Conservation (phyloP, 306 rosid species). For the Trichosanthes truncata region DNA sequence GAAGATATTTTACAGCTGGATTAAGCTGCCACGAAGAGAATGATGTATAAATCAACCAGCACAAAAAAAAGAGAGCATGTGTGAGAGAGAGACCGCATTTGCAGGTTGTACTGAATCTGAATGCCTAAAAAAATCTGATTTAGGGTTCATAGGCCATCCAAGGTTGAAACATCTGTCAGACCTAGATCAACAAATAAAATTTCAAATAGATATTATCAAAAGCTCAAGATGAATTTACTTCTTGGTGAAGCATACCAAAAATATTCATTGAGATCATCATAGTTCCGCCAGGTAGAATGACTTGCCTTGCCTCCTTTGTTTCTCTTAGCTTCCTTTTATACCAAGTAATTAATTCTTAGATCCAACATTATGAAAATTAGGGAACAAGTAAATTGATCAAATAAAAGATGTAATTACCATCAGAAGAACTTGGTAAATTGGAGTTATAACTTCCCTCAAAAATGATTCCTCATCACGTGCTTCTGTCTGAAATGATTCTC, state of each 20-base stretch:
- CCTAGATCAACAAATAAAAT: conserved; percentile 34
- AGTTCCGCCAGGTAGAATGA: conserved; percentile 95
- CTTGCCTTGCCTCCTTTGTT: conserved; percentile 79
- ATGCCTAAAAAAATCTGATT: conserved; percentile 72
- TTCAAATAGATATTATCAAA: conserved; percentile 10
- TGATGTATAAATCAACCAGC: conserved; percentile 1
- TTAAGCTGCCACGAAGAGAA: background rate
- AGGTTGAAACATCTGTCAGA: conserved; percentile 65
- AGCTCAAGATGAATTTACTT: background rate
- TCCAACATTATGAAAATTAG: conserved; percentile 11
- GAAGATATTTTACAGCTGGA: background rate
- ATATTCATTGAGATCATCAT: conserved; percentile 94
- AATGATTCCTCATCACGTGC: conserved; percentile 59
- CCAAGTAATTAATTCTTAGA: conserved; percentile 28
- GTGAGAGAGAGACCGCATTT: conserved; percentile 35
- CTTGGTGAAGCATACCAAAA: conserved; percentile 54
- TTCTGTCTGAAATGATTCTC: conserved; percentile 29
- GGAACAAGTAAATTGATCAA: conserved; percentile 15
- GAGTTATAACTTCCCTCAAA: conserved; percentile 55
- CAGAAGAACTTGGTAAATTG: conserved; percentile 55
- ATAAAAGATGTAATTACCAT: conserved; percentile 36
- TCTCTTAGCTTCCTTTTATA: conserved; percentile 83
- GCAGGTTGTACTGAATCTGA: conserved; percentile 35
- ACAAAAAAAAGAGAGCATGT: background rate
- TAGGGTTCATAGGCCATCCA: conserved; percentile 68